Evolutionary conservation across 257 asterid genomes (phyloP).

Genomic region (Nicotiana undulata): DNA sequence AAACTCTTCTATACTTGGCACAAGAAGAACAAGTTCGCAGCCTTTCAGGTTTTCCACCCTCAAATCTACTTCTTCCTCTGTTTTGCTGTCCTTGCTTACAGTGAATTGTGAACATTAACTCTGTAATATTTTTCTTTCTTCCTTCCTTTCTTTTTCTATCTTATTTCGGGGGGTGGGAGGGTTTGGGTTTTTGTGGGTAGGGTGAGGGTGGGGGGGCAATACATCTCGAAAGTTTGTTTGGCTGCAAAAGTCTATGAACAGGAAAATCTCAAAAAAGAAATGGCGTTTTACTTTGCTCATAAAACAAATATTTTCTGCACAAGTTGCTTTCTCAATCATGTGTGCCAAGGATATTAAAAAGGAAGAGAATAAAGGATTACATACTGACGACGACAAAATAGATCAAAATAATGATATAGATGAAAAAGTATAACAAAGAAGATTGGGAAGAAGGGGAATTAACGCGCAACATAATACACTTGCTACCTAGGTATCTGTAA

Average conservation of each 20-base stretch:
- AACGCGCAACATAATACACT: not conserved
- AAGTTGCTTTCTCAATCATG: not conserved
- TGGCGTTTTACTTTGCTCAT: not conserved
- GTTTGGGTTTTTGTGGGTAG: not conserved
- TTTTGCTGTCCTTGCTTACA: not conserved
- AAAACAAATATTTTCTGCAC: not conserved
- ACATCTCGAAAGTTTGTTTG: not conserved
- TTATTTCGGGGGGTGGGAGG: too few relatives aligned
- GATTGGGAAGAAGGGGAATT: too few relatives aligned
- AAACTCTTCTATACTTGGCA: not conserved
- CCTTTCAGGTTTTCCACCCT: not conserved
- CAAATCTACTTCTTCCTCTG: not conserved
- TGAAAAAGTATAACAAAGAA: not conserved
- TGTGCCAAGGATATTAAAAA: not conserved
- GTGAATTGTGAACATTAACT: not conserved
- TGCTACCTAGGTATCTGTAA: not conserved
- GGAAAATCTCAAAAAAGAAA: not conserved
- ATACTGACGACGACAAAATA: too few relatives aligned
- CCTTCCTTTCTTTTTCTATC: too few relatives aligned
- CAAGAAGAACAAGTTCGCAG: not conserved
- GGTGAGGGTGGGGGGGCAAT: not conserved
- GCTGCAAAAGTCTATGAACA: not conserved
- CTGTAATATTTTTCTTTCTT: not conserved
- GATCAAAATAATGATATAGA: not conserved
- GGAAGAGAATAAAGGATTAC: not conserved